These are phyloP conservation scores for Irpex rosettiformis DNA, from an alignment of 1,284 basidiomycete genomes.

Conservation along the genomic window DNA sequence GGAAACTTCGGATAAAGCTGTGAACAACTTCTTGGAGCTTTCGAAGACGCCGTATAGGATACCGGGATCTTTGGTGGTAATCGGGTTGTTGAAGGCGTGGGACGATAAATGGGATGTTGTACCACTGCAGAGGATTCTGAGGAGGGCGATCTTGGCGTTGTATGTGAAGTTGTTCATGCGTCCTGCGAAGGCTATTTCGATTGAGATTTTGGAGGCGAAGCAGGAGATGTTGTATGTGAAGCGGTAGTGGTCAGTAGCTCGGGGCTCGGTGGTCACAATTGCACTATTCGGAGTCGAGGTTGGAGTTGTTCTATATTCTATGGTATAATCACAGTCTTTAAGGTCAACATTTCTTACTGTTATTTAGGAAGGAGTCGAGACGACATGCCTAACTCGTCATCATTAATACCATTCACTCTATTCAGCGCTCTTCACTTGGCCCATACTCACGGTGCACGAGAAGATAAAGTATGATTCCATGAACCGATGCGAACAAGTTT, in stretches of 20 bases:
- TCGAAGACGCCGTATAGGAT: background rate
- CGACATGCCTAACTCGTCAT: too few species aligned
- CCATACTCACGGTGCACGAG: too few species aligned
- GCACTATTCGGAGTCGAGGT: too few species aligned
- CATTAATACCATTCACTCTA: too few species aligned
- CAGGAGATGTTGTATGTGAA: conserved; percentile 12
- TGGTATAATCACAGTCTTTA: too few species aligned
- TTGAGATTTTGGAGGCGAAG: conserved; percentile 11
- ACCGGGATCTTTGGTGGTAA: background rate
- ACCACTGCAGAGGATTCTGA: conserved; percentile 26
- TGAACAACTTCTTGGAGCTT: background rate
- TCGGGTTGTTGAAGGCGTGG: background rate
- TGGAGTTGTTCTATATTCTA: too few species aligned
- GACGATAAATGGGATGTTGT: conserved; percentile 10
- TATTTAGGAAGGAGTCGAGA: too few species aligned
- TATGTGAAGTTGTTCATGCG: conserved; percentile 2
- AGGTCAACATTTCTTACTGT: too few species aligned
- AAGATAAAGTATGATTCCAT: too few species aligned
- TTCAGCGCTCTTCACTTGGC: too few species aligned
- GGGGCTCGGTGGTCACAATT: too few species aligned
- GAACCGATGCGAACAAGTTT: too few species aligned
- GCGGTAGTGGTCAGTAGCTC: background rate
- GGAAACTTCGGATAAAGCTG: background rate
- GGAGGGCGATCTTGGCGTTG: conserved; percentile 21
- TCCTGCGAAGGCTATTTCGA: conserved; percentile 11